Conservation (phyloP, 1,284 basidiomycete genomes). For the Peniophora sp. region DNA sequence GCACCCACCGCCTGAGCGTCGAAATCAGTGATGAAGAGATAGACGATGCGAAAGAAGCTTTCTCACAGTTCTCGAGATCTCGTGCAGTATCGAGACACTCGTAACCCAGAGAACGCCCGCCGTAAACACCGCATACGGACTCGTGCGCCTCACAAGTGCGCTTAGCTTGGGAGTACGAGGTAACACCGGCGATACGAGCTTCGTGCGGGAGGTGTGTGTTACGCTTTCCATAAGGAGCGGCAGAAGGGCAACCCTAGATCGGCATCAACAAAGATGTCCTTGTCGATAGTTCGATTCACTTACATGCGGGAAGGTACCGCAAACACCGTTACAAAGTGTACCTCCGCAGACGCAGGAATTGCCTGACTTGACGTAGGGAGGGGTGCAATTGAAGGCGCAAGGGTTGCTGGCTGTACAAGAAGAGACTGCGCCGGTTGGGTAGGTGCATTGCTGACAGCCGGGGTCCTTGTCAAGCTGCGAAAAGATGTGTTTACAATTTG, state of each 20-base stretch:
- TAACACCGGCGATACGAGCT: not conserved
- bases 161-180: not conserved
- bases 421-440: constrained; percentile 9
- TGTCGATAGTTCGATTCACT: not conserved
- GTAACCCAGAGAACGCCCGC: constrained; percentile 9
- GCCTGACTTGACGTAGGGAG: not conserved
- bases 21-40: not conserved
- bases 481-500: too few species aligned
- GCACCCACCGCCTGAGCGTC: constrained; percentile 25
- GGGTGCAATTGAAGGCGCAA: constrained; percentile 14
- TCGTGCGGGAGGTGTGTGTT: not conserved
- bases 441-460: constrained; percentile 9
- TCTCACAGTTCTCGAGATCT: constrained; percentile 23
- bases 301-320: constrained; percentile 2
- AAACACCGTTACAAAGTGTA: constrained; percentile 10
- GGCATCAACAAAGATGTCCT: not conserved
- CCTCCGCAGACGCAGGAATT: constrained; percentile 3
- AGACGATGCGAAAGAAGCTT: constrained; percentile 2
- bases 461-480: not conserved
- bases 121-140: constrained; percentile 18
- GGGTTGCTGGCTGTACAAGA: constrained; percentile 8
- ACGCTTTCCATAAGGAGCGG: not conserved
- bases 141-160: constrained; percentile 11
- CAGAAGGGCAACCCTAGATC: not conserved
- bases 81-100: constrained; percentile 21